Conservation (phyloP, 331 rosid genomes). For the Phaseolus coccineus region DNA sequence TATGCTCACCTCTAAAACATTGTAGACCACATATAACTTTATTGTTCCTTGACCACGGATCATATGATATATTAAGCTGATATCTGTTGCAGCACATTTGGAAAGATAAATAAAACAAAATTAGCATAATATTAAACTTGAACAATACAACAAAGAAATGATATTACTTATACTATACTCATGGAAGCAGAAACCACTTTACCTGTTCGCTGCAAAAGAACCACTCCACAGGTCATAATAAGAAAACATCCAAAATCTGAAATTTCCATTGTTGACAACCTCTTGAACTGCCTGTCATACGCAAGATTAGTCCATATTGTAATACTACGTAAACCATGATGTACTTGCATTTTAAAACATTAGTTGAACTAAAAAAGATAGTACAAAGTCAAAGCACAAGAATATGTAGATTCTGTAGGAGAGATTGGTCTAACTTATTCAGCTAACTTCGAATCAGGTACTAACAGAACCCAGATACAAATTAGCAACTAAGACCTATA, state of each 20-base stretch:
- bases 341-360: conserved; percentile 38
- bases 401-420: conserved; percentile 20
- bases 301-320: conserved; percentile 58
- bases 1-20: conserved; percentile 86
- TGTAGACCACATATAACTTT: conserved; percentile 94
- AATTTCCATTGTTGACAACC: conserved; percentile 80
- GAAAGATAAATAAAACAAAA: conserved; percentile 31
- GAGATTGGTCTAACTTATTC: conserved; percentile 27
- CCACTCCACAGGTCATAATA: conserved; percentile 83
- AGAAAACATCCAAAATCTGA: conserved; percentile 91
- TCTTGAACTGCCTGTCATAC: conserved; percentile 95
- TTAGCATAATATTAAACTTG: conserved; percentile 32
- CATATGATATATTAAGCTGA: conserved; percentile 99
- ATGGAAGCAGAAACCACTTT: conserved; percentile 39
- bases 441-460: conserved; percentile 40
- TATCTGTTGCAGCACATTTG: conserved; percentile 62
- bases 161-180: conserved; percentile 5
- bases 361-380: background rate
- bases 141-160: conserved; percentile 19
- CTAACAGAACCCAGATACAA: conserved; percentile 12
- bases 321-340: conserved; percentile 31
- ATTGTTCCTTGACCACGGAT: conserved; percentile 99
- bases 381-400: conserved; percentile 41
- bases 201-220: conserved; percentile 90
- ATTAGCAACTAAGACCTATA: conserved; percentile 22